Conservation (phyloP, 1,139 yeast genomes). For the Diutina catenulata region DNA sequence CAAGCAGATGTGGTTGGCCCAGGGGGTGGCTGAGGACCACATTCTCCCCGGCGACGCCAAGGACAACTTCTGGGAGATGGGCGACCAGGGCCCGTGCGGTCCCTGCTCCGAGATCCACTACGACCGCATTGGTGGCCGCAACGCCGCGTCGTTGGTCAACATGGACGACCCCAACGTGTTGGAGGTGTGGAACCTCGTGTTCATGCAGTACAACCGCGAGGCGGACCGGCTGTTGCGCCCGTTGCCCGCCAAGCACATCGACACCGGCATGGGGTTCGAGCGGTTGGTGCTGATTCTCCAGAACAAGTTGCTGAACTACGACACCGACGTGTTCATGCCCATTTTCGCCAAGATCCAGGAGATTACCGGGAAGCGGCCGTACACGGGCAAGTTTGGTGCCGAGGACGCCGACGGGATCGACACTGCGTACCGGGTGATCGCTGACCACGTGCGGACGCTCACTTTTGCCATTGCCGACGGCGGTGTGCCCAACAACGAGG, state of each 20-base stretch:
- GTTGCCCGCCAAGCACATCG: conserved; percentile 89
- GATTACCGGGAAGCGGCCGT: conserved; percentile 85
- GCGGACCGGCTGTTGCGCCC: conserved; percentile 69
- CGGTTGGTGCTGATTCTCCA: conserved; percentile 91
- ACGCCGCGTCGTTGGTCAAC: conserved; percentile 81
- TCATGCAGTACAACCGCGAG: conserved; percentile 94
- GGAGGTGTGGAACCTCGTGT: conserved; percentile 96
- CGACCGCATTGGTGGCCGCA: conserved; percentile 96
- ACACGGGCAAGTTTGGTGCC: conserved; percentile 82
- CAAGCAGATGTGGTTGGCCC: conserved; percentile 69
- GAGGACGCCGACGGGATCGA: conserved; percentile 93
- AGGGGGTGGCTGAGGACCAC: conserved; percentile 87
- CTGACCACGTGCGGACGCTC: conserved; percentile 95
- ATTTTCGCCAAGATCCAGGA: conserved; percentile 77
- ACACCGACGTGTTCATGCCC: conserved; percentile 92
- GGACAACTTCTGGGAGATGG: conserved; percentile 99
- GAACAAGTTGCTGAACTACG: conserved; percentile 84
- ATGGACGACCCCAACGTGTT: conserved; percentile 96
- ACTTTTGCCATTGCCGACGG: conserved; percentile 96
- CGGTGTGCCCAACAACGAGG: conserved; percentile 98
- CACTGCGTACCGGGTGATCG: conserved; percentile 95
- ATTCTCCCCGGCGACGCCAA: conserved; percentile 81
- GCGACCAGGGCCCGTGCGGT: conserved; percentile 99
- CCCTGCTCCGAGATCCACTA: conserved; percentile 97
- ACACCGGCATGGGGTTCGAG: conserved; percentile 98